Base-by-base conservation (phyloP, 495 filamentous ascomycete species). In the Filosporella fistucella region DNA sequence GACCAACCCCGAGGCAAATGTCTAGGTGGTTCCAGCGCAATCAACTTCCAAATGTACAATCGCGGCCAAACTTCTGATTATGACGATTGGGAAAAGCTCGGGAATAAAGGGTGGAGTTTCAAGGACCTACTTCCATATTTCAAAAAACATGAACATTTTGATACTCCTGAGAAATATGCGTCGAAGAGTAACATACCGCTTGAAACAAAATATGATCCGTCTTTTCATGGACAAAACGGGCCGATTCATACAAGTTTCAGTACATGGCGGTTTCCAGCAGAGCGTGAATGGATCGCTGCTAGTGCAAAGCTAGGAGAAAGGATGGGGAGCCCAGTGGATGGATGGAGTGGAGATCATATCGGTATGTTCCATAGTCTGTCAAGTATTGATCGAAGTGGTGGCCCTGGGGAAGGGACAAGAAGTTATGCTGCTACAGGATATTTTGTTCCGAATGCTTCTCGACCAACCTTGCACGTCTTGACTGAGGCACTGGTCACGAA, bases 81-180 rank as follows among this genome's bases (percentile, higher is more conserved):
- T 28, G 63, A 70, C 26, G 62, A 63, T 26, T 71, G 68, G 68
- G 63, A 47, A 10, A 47, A 55, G 22, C 65, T 57, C 30, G 56
- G 62, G 10, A 57, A 66, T 30, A 24, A 49, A 3, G 56, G 58
- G 10, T 63, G 62, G 69, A 67, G 53, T 14, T 72, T 63, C 67
- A 60, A 70, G 8, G 58, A 54, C 16, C 57, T 65, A 22, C 63
- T 70, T 16, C 64, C 70, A 16, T 81, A 78, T 37, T 65, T 80
- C 14, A 69, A 74, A 52, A 80, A 81, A 62, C 66, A 69, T 17
- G 75, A 68, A 0, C 76, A 69, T n/a, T 81, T 80, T 53, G 71
- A 78, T 43, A 73, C 41, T n/a, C 41, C 41, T 8, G 22, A n/a
- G 13, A 3, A 17, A n/a, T 41, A 40, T 16, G n/a, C 24, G 21